Evolutionary conservation across 139 green algal species (phyloP).

Genomic region (Pleodorina starrii): DNA sequence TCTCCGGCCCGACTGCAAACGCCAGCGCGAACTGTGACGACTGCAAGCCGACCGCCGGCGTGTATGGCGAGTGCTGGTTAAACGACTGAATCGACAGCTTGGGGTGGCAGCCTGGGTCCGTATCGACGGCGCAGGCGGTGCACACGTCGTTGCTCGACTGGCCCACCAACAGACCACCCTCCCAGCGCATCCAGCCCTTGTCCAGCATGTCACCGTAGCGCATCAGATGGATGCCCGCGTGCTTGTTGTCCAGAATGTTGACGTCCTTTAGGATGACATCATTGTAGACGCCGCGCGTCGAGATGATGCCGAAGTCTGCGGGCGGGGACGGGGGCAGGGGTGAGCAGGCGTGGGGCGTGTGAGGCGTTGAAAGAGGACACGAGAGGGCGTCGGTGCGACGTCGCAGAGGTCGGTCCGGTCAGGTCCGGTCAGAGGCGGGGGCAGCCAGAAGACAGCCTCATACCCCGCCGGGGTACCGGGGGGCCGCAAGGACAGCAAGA

Average conservation of each 20-base stretch:
- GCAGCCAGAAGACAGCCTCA: too few species aligned
- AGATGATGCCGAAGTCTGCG: conserved; percentile 75
- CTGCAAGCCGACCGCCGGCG: conserved; percentile 52
- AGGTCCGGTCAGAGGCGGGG: too few species aligned
- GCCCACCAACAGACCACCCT: conserved; percentile 55
- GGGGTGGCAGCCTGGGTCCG: conserved; percentile 58
- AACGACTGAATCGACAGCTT: conserved; percentile 61
- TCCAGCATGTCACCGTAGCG: conserved; percentile 40
- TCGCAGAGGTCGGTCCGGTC: too few species aligned
- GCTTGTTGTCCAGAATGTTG: conserved; percentile 65
- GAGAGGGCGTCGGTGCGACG: too few species aligned
- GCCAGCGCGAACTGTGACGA: conserved; percentile 58
- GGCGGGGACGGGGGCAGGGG: too few species aligned
- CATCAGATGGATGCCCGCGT: conserved; percentile 58
- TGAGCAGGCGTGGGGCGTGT: too few species aligned
- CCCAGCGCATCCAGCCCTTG: conserved; percentile 22
- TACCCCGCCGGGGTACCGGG: too few species aligned
- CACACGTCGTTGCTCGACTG: conserved; percentile 54
- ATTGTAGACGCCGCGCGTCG: conserved; percentile 55
- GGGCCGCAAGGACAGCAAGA: too few species aligned
- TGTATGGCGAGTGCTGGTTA: conserved; percentile 55
- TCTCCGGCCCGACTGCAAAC: conserved; percentile 66
- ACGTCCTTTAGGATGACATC: conserved; percentile 56
- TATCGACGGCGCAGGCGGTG: conserved; percentile 31
- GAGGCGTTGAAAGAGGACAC: too few species aligned